A percentile compares a stretch with the other conserved stretches of the same genome.
These are phyloP conservation scores for Trametes pubescens DNA, from an alignment of 1,284 basidiomycete species.

Conservation along the genomic window DNA sequence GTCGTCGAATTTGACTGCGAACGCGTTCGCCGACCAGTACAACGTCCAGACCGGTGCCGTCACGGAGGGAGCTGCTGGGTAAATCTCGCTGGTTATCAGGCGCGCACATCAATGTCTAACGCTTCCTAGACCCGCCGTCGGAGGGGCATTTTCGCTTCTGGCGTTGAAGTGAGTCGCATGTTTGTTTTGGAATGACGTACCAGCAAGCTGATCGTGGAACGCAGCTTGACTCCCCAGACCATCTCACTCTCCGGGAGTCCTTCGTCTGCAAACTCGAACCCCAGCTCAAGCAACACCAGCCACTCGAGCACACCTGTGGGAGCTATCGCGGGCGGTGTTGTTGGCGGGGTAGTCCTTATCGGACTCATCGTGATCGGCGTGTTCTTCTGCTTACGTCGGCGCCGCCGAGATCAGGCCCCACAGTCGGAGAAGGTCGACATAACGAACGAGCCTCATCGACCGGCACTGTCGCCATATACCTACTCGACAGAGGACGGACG, in stretches of 20 bases:
- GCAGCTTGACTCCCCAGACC: conserved; percentile 1
- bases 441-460: conserved; percentile 16
- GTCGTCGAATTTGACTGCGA: conserved; percentile 30
- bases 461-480: conserved; percentile 21
- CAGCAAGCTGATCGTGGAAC: not conserved
- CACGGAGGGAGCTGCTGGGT: conserved; percentile 25
- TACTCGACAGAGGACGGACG: conserved; percentile 2
- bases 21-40: conserved; percentile 28
- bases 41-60: conserved; percentile 19
- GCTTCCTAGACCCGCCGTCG: conserved; percentile 23
- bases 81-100: not conserved
- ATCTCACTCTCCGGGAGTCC: not conserved
- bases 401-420: not conserved
- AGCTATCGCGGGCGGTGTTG: conserved; percentile 28
- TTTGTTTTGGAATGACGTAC: not conserved
- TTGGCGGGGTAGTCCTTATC: conserved; percentile 21
- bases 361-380: conserved; percentile 10
- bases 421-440: conserved; percentile 14
- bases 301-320: conserved; percentile 3
- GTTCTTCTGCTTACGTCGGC: conserved; percentile 16
- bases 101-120: not conserved
- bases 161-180: conserved; percentile 27
- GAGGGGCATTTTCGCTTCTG: conserved; percentile 31
- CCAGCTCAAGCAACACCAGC: too few species aligned
- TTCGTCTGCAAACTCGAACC: not conserved